These are phyloP conservation scores for Ophiostoma sp. DNA, from an alignment of 2,329 filamentous ascomycete genomes.

Conservation along the genomic window DNA sequence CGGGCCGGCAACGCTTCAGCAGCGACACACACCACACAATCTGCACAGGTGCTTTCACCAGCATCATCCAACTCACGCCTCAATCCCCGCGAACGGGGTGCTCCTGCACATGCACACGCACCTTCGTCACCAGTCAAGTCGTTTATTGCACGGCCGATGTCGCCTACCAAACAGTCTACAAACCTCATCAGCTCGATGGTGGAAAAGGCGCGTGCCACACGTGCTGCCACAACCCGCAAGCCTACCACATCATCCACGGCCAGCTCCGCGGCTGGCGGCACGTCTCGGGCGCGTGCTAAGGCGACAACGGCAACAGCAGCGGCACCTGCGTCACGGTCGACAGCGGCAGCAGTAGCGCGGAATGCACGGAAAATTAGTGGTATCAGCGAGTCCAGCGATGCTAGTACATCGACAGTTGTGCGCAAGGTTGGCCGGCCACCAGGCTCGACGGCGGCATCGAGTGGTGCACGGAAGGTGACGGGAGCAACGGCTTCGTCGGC, in stretches of 20 bases:
- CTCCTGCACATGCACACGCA: constrained; percentile 27
- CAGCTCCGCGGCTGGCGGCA: constrained; percentile 36
- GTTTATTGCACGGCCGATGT: constrained; percentile 52
- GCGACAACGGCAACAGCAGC: constrained; percentile 31
- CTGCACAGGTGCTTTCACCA: constrained; percentile 67
- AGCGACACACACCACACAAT: constrained; percentile 23
- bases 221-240: constrained; percentile 42
- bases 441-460: constrained; percentile 3
- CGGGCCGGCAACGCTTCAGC: constrained; percentile 43
- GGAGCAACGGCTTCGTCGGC: constrained; percentile 33
- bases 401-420: constrained; percentile 59
- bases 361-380: constrained; percentile 51
- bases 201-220: constrained; percentile 54
- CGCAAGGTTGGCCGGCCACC: constrained; percentile 41
- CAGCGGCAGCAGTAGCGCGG: constrained; percentile 32
- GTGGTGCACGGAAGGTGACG: constrained; percentile 2
- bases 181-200: constrained; percentile 53
- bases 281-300: constrained; percentile 26
- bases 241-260: constrained; percentile 42
- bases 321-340: constrained; percentile 29
- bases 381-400: constrained; percentile 58
- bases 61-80: constrained; percentile 75
- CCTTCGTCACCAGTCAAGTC: constrained; percentile 52
- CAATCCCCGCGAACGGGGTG: constrained; percentile 41
- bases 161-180: constrained; percentile 54